These are phyloP conservation scores for Pseudocercospora crystallina DNA, from an alignment of 2,329 filamentous ascomycete genomes.

Conservation along the genomic window DNA sequence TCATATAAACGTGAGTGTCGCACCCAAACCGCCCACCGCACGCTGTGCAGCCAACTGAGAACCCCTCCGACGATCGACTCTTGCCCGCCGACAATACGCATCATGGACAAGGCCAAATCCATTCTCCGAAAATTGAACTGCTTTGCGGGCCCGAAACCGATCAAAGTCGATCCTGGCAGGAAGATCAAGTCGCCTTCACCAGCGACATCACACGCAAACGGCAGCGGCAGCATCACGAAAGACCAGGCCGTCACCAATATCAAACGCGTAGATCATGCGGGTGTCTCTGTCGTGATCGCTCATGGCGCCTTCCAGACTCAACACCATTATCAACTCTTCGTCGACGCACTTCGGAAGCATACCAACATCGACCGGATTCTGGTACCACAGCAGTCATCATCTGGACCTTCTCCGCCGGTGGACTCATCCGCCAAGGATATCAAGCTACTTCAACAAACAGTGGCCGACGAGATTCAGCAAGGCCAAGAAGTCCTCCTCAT, in stretches of 20 bases:
- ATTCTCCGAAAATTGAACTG: constrained; percentile 3
- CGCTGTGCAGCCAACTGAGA: too few relatives aligned
- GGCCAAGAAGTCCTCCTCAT: constrained; percentile 20
- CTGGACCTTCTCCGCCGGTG: constrained; percentile 7
- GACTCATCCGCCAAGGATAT: constrained; percentile 17
- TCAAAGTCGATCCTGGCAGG: background rate
- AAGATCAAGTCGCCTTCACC: constrained; percentile 10
- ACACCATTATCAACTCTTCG: constrained; percentile 18
- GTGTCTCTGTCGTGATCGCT: constrained; percentile 4
- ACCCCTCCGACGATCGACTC: too few relatives aligned
- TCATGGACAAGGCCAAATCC: constrained; percentile 7
- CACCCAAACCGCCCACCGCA: too few relatives aligned
- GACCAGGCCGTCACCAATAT: too few relatives aligned
- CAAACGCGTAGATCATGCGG: too few relatives aligned
- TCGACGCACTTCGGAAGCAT: constrained; percentile 8
- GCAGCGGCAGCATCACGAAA: too few relatives aligned
- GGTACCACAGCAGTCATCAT: constrained; percentile 15
- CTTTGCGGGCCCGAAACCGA: background rate
- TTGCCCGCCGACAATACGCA: background rate
- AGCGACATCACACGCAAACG: background rate
- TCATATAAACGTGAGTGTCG: too few relatives aligned
- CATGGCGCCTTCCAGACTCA: constrained; percentile 23
- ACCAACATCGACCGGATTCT: constrained; percentile 11
- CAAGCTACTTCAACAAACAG: constrained; percentile 8
- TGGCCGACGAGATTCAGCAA: constrained; percentile 10